Conservation (phyloP, 495 filamentous ascomycete species). For the Rusavskia elegans region DNA sequence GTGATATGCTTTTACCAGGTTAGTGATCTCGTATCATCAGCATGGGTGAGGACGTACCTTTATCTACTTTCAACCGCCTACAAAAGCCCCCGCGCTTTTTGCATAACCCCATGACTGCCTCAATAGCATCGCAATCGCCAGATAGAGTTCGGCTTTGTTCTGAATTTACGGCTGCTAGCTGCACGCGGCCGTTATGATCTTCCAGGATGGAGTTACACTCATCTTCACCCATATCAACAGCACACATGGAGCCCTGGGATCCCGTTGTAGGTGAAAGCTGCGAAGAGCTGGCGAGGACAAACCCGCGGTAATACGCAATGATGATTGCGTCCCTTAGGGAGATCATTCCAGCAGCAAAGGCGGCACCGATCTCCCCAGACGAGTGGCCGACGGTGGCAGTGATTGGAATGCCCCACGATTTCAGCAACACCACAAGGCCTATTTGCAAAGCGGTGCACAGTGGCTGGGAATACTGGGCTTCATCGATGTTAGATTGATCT, state of each 20-base stretch:
- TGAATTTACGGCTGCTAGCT: slow-evolving; percentile 20
- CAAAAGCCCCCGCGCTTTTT: slow-evolving; percentile 1
- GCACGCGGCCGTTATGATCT: background rate
- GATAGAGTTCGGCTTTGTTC: slow-evolving; percentile 17
- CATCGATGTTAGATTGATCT: slow-evolving; percentile 6
- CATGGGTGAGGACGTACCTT: background rate
- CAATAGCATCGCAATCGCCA: slow-evolving; percentile 4
- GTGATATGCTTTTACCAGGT: slow-evolving; percentile 6
- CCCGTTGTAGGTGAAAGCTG: background rate
- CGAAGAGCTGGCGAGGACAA: background rate
- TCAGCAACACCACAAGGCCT: slow-evolving; percentile 27
- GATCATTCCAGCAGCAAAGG: slow-evolving; percentile 39
- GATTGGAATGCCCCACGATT: slow-evolving; percentile 26
- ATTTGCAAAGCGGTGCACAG: slow-evolving; percentile 37
- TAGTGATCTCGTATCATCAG: background rate
- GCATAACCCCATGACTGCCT: slow-evolving; percentile 1
- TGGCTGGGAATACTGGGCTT: slow-evolving; percentile 21
- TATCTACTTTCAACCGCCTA: slow-evolving; percentile 4
- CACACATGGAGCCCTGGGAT: slow-evolving; percentile 16
- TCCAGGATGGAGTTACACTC: slow-evolving; percentile 5
- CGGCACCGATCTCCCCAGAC: slow-evolving; percentile 47
- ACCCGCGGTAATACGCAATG: slow-evolving; percentile 24
- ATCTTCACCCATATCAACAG: slow-evolving; percentile 12
- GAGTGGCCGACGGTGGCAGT: slow-evolving; percentile 42
- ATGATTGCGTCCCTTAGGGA: slow-evolving; percentile 22